These are phyloP conservation scores for Zoysia matrella DNA, from an alignment of 202 grass and related monocot genomes.

Conservation along the genomic window DNA sequence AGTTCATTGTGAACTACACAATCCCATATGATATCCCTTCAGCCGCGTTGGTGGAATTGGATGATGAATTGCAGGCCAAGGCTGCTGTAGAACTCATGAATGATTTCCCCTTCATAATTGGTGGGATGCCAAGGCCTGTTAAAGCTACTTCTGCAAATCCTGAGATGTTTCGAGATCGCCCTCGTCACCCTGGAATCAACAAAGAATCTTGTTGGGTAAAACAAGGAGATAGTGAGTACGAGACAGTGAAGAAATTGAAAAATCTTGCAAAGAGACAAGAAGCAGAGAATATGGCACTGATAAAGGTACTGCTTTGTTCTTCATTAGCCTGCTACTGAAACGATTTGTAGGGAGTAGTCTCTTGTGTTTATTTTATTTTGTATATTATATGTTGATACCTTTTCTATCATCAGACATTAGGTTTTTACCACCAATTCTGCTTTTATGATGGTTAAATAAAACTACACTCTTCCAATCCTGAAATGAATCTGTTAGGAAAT, in stretches of 20 bases:
- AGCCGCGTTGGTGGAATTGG: conserved; percentile 56
- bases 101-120: conserved; percentile 68
- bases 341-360: background rate
- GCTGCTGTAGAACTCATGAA: conserved; percentile 49
- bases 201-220: conserved; percentile 56
- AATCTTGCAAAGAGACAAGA: conserved; percentile 58
- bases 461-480: background rate
- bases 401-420: background rate
- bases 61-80: conserved; percentile 46
- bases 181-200: conserved; percentile 42
- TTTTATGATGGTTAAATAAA: background rate
- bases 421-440: background rate
- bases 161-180: conserved; percentile 63
- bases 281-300: conserved; percentile 52
- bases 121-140: conserved; percentile 75
- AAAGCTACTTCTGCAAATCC: conserved; percentile 42
- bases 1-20: conserved; percentile 70
- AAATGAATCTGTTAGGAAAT: background rate
- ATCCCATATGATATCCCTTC: conserved; percentile 54
- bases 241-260: conserved; percentile 47
- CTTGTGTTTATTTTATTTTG: background rate
- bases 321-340: background rate
- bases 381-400: too few relatives aligned
- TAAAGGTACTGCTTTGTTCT: conserved; percentile 50
- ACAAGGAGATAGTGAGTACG: conserved; percentile 44